phyloP scores from a whole-genome alignment of 495 filamentous ascomycete genomes.

The Podospora pseudocomata region DNA sequence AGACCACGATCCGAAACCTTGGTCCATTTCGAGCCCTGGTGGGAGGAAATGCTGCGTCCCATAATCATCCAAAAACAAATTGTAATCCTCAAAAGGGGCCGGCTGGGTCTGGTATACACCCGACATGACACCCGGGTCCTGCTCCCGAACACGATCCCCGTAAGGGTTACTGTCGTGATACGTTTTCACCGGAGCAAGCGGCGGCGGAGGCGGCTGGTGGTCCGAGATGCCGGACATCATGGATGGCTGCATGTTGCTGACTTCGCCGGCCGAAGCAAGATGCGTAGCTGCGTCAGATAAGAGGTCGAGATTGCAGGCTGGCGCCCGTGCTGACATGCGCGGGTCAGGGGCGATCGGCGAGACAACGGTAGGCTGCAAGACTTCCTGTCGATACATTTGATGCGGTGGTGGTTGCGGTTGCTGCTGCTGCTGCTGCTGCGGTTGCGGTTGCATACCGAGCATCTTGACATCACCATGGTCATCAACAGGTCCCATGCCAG shows the following conservation, averaged over 20 bases:
- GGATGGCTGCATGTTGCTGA: constrained; percentile 43
- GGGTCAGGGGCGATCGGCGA: constrained; percentile 40
- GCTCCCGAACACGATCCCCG: constrained; percentile 40
- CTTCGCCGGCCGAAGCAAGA: constrained; percentile 48
- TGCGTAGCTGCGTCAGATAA: constrained; percentile 52
- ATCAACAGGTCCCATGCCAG: constrained; percentile 37
- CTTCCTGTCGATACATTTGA: constrained; percentile 34
- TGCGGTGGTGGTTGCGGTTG: constrained; percentile 25
- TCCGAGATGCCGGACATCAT: constrained; percentile 41
- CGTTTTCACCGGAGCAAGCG: constrained; percentile 42
- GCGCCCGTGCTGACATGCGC: constrained; percentile 40
- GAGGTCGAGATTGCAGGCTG: constrained; percentile 50
- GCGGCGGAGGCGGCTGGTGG: constrained; percentile 33
- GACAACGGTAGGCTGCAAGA: constrained; percentile 36
- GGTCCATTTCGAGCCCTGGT: constrained; percentile 46
- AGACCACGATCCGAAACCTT: constrained; percentile 44
- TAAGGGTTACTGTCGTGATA: constrained; percentile 45
- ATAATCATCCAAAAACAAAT: constrained; percentile 52
- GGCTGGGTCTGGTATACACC: constrained; percentile 39
- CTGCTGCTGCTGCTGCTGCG: constrained; percentile 22
- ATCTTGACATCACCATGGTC: constrained; percentile 43
- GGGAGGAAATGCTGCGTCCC: constrained; percentile 47
- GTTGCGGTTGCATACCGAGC: constrained; percentile 38
- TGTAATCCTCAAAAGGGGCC: constrained; percentile 46
- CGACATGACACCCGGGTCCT: constrained; percentile 40